Evolutionary conservation across 176 grass and related monocot species (phyloP), one percentile per base, ranked within the genome.

Genomic region (Bothriochloa decipiens): DNA sequence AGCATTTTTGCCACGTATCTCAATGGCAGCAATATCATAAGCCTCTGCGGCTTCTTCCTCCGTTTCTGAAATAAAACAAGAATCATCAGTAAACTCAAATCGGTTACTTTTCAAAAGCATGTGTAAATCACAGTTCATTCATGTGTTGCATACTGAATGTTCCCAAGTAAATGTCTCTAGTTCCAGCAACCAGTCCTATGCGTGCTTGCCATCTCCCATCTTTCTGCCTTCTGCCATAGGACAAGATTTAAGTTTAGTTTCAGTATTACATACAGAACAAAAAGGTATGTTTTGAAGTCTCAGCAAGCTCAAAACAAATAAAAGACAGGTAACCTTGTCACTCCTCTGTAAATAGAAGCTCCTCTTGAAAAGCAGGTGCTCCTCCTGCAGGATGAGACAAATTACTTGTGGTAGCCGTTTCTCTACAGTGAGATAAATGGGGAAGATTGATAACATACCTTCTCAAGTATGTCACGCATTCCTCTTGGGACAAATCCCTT

Each of bases 311-410:
- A 84, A 82, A 80, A 83, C 73, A 65, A 81, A 68, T 5, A 55
- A n/a, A 78, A 17, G 74, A 66, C 62, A 86, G 49, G 33, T 70
- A 82, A 99, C 96, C 94, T 99, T 68, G 96, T 99, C 29, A 99
- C 96, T 86, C 96, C 96, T 92, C 96, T 94, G 80, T 96, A 99
- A 63, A 81, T 77, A 49, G 93, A 99, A 89, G 96, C 93, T n/a
- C 96, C 96, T 88, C 96, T 99, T 50, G 96, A 99, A 87, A 99
- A 99, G 78, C 96, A 99, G 70, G 93, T 96, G 77, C 96, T 99
- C 84, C 92, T 88, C 71, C 96, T 99, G 92, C 46, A 69, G 35
- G 65, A 77, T 16, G 46, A 78, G 36, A 18, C 17, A 70, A 69
- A 70, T 29, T 70, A 36, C 57, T 58, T 58, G 36, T 35, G 10